Conservation (phyloP, 1,284 basidiomycete species). For the Ganoderma sp. region DNA sequence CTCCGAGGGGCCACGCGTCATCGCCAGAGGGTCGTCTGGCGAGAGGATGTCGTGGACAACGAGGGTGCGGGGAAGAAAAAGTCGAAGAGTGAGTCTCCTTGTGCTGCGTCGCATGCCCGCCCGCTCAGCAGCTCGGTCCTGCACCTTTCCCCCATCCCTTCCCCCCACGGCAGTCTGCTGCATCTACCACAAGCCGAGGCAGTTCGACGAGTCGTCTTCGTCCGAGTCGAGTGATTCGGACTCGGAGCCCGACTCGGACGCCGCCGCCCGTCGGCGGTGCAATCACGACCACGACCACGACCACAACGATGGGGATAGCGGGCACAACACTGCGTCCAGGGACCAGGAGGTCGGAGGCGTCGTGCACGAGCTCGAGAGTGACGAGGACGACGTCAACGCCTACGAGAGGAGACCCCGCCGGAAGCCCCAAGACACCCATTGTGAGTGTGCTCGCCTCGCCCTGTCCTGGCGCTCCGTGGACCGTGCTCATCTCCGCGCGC, state of each 20-base stretch:
- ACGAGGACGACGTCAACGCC: conserved; percentile 53
- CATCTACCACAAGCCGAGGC: conserved; percentile 82
- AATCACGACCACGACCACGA: conserved; percentile 34
- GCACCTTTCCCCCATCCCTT: background rate
- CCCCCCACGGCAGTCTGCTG: conserved; percentile 70
- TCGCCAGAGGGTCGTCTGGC: conserved; percentile 71
- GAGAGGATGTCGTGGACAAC: conserved; percentile 83
- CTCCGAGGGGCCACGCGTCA: conserved; percentile 55
- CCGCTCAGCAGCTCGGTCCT: background rate
- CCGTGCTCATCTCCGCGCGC: background rate
- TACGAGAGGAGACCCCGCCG: conserved; percentile 57
- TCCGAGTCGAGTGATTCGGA: conserved; percentile 65
- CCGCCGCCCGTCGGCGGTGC: conserved; percentile 25
- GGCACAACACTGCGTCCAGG: conserved; percentile 35
- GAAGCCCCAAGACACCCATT: conserved; percentile 42
- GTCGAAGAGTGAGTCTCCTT: conserved; percentile 76
- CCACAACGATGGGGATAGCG: conserved; percentile 33
- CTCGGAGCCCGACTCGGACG: conserved; percentile 46
- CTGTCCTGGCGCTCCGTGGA: background rate
- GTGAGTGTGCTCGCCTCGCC: conserved; percentile 6
- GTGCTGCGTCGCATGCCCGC: background rate
- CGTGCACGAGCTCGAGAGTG: conserved; percentile 44
- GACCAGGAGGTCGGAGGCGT: conserved; percentile 34
- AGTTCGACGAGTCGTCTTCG: conserved; percentile 81
- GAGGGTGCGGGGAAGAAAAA: conserved; percentile 82